Conservation (phyloP, 805 yeast species). For the Hemisphaericaspora nanyangensis region DNA sequence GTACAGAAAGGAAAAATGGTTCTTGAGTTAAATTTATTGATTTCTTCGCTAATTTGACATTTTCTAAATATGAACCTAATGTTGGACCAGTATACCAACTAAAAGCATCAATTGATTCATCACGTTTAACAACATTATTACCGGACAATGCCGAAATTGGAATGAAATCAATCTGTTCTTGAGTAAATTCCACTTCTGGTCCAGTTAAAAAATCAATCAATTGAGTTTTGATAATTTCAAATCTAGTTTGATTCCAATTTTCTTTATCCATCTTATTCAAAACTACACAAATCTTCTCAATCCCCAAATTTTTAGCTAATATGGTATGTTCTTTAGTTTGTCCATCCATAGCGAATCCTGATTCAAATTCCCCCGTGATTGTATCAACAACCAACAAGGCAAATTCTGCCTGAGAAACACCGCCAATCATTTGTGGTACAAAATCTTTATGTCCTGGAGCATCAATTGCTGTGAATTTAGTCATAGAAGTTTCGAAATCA, state of each 20-base stretch:
- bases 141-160: constrained; percentile 74
- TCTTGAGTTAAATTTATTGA: constrained; percentile 21
- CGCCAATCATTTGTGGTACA: constrained; percentile 83
- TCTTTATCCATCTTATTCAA: constrained; percentile 70
- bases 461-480: constrained; percentile 68
- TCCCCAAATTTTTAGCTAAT: constrained; percentile 63
- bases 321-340: constrained; percentile 78
- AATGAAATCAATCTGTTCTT: constrained; percentile 44
- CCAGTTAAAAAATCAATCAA: constrained; percentile 47
- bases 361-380: constrained; percentile 62
- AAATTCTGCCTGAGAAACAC: constrained; percentile 73
- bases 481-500: constrained; percentile 51
- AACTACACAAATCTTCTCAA: constrained; percentile 56
- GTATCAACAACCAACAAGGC: constrained; percentile 73
- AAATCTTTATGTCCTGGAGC: constrained; percentile 85
- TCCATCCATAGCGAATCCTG: constrained; percentile 63
- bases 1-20: constrained; percentile 56
- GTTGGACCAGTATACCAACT: constrained; percentile 49
- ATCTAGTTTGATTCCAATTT: constrained; percentile 53
- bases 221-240: constrained; percentile 45
- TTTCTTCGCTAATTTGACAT: constrained; percentile 11
- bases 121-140: constrained; percentile 53
- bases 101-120: constrained; percentile 21
- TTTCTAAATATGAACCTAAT: constrained; percentile 39
- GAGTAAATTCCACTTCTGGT: constrained; percentile 47